Evolutionary conservation across 345 rosid species (phyloP), one percentile per base, ranked within the genome.

Genomic region (Camelina laxa): DNA sequence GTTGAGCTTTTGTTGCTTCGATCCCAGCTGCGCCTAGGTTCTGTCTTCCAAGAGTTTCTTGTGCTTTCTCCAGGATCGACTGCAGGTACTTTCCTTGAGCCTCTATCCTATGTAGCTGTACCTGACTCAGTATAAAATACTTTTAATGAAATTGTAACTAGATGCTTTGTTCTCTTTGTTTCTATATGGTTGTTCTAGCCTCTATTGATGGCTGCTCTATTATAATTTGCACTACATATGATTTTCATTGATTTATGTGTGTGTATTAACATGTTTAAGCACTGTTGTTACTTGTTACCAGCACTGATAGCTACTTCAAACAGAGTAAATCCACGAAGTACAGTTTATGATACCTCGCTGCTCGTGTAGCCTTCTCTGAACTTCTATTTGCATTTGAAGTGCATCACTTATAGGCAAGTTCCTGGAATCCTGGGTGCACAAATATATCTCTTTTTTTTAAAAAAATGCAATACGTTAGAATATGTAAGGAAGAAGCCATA

Each of bases 31-130:
- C 70, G 0, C 91, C 91, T 79, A 85, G 69, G 76, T 88, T 90
- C 75, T 88, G 93, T 60, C 84, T 86, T 58, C 89, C 93, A n/a
- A 93, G 87, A 16, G 96, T 92, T 75, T 93, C 93, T 67, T 91
- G 89, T 13, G 98, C 98, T 77, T 91, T 93, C 84, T 91, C 97
- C 58, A 93, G 82, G 74, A 93, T 90, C 22, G 96, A 71, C 63
- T 93, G 97, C 41, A 93, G 82, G 84, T 93, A 93, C 75, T 93
- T 93, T 60, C 97, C 98, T 80, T 93, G 98, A 57, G 97, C 96
- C 66, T 93, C 97, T 6, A 91, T 89, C 11, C 95, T 87, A 77
- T 87, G 89, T 67, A 89, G 84, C 78, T 92, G 98, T 49, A 88
- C 96, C 98, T 92, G 94, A 62, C 83, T 79, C 63, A 76, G 64